A percentile compares a stretch with the other conserved stretches of the same genome.
These are phyloP conservation scores for Harringtonia lauricola DNA, from an alignment of 2,329 filamentous ascomycete genomes.

Conservation along the genomic window DNA sequence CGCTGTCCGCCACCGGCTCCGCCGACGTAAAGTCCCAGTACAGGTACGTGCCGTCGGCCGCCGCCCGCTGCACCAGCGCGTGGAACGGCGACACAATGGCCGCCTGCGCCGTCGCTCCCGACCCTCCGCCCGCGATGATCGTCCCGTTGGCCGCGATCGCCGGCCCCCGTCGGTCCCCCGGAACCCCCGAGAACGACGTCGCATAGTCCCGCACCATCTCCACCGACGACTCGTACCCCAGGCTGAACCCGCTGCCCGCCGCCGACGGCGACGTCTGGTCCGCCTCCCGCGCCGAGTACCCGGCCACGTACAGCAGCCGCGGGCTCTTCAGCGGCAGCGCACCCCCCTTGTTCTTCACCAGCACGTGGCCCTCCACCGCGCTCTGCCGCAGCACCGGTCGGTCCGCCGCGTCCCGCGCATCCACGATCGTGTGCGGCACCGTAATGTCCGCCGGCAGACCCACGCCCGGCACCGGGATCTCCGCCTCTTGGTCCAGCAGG, in stretches of 20 bases:
- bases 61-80: constrained; percentile 20
- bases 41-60: constrained; percentile 43
- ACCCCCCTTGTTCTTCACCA: constrained; percentile 62
- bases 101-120: constrained; percentile 34
- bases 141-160: constrained; percentile 41
- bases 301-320: constrained; percentile 43
- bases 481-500: background rate
- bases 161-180: constrained; percentile 23
- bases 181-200: constrained; percentile 28
- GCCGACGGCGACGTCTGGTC: constrained; percentile 22
- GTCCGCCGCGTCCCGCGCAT: constrained; percentile 38
- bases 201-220: constrained; percentile 43
- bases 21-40: constrained; percentile 39
- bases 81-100: constrained; percentile 29
- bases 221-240: background rate
- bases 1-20: constrained; percentile 41
- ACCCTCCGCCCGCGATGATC: constrained; percentile 37
- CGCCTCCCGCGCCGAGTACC: constrained; percentile 45
- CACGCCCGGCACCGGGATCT: constrained; percentile 27
- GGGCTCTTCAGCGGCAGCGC: constrained; percentile 52
- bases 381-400: constrained; percentile 32
- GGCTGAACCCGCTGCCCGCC: constrained; percentile 24
- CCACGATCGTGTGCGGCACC: constrained; percentile 30
- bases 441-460: constrained; percentile 50
- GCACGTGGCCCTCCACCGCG: constrained; percentile 54